A percentile compares a stretch with the other conserved stretches of the same genome.
Evolutionary conservation across 495 filamentous ascomycete species (phyloP).

Genomic region (Oidiodendron maius): DNA sequence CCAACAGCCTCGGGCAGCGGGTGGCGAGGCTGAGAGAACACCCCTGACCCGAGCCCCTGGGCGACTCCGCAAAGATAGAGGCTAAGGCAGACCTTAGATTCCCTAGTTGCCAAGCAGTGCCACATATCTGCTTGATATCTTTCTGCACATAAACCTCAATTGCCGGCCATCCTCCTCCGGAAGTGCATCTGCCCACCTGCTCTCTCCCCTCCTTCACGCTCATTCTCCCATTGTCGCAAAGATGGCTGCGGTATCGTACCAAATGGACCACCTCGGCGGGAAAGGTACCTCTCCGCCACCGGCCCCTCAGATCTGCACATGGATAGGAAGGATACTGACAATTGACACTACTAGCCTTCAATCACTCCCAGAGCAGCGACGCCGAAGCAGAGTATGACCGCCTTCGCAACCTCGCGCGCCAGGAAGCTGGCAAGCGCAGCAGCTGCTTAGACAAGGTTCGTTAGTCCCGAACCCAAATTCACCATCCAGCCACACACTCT

Average conservation of each 20-base stretch:
- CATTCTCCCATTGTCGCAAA: no score
- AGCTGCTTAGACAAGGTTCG: conserved; percentile 67
- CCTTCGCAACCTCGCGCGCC: conserved; percentile 73
- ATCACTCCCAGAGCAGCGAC: conserved; percentile 58
- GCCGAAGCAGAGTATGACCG: conserved; percentile 89
- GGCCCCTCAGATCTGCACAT: not conserved
- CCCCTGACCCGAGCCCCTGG: no score
- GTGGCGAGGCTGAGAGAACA: no score
- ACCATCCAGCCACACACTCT: conserved; percentile 9
- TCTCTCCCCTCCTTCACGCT: no score
- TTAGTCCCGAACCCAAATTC: not conserved
- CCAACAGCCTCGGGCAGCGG: no score
- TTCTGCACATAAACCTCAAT: no score
- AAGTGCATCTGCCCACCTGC: no score
- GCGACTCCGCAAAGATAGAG: no score
- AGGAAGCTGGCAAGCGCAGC: conserved; percentile 68
- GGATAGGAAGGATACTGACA: conserved; percentile 2
- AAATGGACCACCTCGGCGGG: not conserved
- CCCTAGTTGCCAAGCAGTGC: no score
- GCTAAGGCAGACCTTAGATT: no score
- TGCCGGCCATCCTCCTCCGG: no score
- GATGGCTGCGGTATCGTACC: conserved; percentile 5
- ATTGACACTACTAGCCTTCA: conserved; percentile 60
- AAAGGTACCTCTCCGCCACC: conserved; percentile 3
- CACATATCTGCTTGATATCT: no score